These are phyloP conservation scores for Debaryomycetaceae sp. DNA, from an alignment of 1,139 yeast species.

Conservation along the genomic window DNA sequence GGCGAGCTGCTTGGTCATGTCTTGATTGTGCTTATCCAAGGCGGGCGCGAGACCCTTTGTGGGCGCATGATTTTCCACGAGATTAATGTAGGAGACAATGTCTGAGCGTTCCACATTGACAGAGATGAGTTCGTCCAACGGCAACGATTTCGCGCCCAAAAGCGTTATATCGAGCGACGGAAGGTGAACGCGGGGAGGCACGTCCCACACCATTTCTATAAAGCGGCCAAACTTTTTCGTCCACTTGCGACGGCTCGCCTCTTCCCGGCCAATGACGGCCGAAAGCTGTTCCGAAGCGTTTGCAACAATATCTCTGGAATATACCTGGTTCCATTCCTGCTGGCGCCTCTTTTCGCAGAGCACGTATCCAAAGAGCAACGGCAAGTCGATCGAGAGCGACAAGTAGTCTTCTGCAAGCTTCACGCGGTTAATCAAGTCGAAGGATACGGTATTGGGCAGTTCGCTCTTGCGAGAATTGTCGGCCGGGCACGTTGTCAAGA, in stretches of 20 bases:
- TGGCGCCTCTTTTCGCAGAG: slow-evolving; percentile 63
- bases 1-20: slow-evolving; percentile 28
- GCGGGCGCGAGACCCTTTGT: slow-evolving; percentile 23
- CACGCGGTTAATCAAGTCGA: slow-evolving; percentile 17
- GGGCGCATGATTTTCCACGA: slow-evolving; percentile 13
- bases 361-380: slow-evolving; percentile 69
- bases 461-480: slow-evolving; percentile 2
- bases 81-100: slow-evolving; percentile 23
- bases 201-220: slow-evolving; percentile 19
- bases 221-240: slow-evolving; percentile 43
- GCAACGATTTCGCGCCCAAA: slow-evolving; percentile 15
- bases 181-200: slow-evolving; percentile 12
- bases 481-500: slow-evolving; percentile 4
- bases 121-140: slow-evolving; percentile 12
- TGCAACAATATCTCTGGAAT: slow-evolving; percentile 37
- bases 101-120: slow-evolving; percentile 29
- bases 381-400: slow-evolving; percentile 59
- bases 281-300: slow-evolving; percentile 53
- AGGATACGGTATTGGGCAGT: slow-evolving; percentile 5
- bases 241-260: slow-evolving; percentile 52
- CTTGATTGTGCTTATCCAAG: slow-evolving; percentile 38
- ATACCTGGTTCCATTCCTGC: slow-evolving; percentile 51
- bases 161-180: slow-evolving; percentile 34
- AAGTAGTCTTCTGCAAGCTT: slow-evolving; percentile 35
- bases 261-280: slow-evolving; percentile 48